Evolutionary conservation across 768 basidiomycete genomes (phyloP), one percentile per base, ranked within the genome.

Genomic region (Rhodosporidiobolus sp.): DNA sequence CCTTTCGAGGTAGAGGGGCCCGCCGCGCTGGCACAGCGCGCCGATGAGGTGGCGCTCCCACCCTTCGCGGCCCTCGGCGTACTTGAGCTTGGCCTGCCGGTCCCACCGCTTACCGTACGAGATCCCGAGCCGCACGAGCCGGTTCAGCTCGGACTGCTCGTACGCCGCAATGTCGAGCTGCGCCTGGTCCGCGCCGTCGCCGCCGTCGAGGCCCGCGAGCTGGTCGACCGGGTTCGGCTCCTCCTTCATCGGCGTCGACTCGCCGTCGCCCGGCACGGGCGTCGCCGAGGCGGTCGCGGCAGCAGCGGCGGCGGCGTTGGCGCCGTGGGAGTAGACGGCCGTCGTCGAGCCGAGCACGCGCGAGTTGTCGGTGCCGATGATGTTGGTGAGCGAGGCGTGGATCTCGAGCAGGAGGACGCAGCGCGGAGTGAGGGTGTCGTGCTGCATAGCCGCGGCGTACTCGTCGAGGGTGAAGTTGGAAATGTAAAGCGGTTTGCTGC

Each of bases 381-480:
- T 88, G 81, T 94, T 95, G 66, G 97, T 89, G 56, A 99, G 86
- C 1, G 88, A 86, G 4, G 91, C 88, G 81, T 98, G 94, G 57
- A 94, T 85, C 82, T 99, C 96, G 63, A 87, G 87, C 54, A 98
- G 86, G 56, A 99, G 83, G 26, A 85, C 78, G 77, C 92, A 94
- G 5, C 88, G 86, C 6, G 87, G 84, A 64, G 95, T 90, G 59
- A 82, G 70, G 59, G 84, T 81, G 43, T 86, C 84, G 81, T 98
- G 95, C 60, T 89, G 88, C 43, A 98, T 83, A 0, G 94, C 89
- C 69, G 88, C 86, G 79, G 94, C 93, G 79, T 90, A 91, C 79
- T 98, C 95, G 80, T 99, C 96, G 77, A 99, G 84, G 0, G 94
- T 89, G 80, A 97, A 91, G 20, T 88, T 83, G 20, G 94, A 94